Evolutionary conservation across 1,139 yeast genomes (phyloP).

Genomic region (Magnusiomyces starmeri): DNA sequence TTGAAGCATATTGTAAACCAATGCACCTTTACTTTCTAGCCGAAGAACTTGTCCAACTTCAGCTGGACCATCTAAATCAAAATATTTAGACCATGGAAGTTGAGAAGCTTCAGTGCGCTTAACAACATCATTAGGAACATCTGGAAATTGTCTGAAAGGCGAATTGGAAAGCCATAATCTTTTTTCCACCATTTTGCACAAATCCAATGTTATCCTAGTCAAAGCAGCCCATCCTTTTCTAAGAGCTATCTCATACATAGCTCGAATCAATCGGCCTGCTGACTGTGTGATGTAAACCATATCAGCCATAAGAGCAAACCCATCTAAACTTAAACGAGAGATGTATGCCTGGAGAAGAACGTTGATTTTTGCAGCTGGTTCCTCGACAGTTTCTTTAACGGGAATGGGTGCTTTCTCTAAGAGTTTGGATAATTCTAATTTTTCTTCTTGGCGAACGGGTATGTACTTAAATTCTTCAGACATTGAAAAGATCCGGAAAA

Average conservation of each 20-base stretch:
- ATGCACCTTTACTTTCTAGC: constrained; percentile 57
- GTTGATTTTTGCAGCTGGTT: constrained; percentile 73
- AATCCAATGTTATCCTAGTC: constrained; percentile 49
- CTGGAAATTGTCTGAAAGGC: constrained; percentile 76
- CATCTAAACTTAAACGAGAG: constrained; percentile 66
- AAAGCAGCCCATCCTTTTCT: constrained; percentile 66
- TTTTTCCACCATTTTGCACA: constrained; percentile 74
- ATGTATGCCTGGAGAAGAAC: constrained; percentile 79
- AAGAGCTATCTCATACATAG: constrained; percentile 72
- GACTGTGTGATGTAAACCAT: constrained; percentile 91
- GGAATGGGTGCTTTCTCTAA: constrained; percentile 81
- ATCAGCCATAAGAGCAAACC: constrained; percentile 88
- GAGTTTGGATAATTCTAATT: constrained; percentile 62
- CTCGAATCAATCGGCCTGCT: constrained; percentile 82
- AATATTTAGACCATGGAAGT: constrained; percentile 75
- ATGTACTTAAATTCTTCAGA: constrained; percentile 83
- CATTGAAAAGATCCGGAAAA: constrained; percentile 65
- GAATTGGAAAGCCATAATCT: constrained; percentile 81
- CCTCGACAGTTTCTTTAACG: constrained; percentile 60
- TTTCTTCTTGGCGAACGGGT: constrained; percentile 83
- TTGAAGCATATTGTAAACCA: constrained; percentile 53
- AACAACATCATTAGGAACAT: constrained; percentile 62
- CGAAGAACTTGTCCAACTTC: constrained; percentile 80
- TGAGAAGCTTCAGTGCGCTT: constrained; percentile 72
- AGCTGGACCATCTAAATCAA: constrained; percentile 54